Evolutionary conservation across 495 filamentous ascomycete genomes (phyloP), one percentile per base, ranked within the genome.

Genomic region (Penicillium malachiteum): DNA sequence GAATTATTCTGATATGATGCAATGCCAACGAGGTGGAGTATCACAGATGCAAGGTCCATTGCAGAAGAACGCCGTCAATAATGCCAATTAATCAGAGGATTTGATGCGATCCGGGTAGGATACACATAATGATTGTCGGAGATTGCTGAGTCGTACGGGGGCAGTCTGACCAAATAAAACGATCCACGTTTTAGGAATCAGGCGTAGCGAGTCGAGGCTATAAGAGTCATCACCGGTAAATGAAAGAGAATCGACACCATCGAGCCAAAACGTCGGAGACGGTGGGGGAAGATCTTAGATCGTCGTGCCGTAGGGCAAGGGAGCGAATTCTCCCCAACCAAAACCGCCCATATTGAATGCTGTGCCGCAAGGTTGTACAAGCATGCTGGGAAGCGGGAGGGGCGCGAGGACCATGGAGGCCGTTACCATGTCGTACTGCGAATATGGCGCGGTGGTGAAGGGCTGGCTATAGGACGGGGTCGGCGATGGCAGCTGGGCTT

Each of bases 361-460:
- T 50, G 81, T 76, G 65, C 90, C 88, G 76, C 94, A 98, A 10
- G 26, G 50, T 52, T 50, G 82, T 55, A 89, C 82, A 47, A 97
- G 81, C 84, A 91, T 88, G 75, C 94, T 97, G 16, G 94, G 93
- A 33, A 98, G 80, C 44, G 92, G 90, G 18, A 96, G 84, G 12
- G 84, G 74, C 33, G 91, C 85, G 58, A 96, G 70, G 21, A 77
- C 68, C 14, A 81, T 78, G 26, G 76, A 71, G 16, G 80, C 85
- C 52, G 87, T 83, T 38, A 90, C 81, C 57, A 83, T 81, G 67
- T 86, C 87, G 72, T 81, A 87, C 62, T 89, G 73, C 67, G 84
- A 83, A 76, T 86, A 90, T 59, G 78, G 83, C 16, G 87, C 81
- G 26, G 91, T 83, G 43, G 87, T 85, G 70, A 81, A 89, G 17